phyloP scores from a whole-genome alignment of 2,329 filamentous ascomycete genomes.

The Aspergillus brasiliensis region DNA sequence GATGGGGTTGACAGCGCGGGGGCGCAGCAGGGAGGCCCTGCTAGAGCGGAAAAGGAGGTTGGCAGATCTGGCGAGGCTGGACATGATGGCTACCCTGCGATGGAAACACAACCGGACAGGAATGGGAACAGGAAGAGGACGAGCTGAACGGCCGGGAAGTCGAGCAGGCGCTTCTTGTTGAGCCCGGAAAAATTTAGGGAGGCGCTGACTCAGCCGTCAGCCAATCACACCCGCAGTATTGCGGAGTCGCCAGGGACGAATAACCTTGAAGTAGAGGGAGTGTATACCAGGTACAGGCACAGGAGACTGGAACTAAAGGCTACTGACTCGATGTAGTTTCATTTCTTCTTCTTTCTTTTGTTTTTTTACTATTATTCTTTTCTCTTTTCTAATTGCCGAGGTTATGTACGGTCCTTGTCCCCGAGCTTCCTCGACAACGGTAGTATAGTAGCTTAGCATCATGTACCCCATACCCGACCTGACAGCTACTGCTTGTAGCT shows the following conservation, averaged over 20 bases:
- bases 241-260: conserved; percentile 24
- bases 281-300: neutral
- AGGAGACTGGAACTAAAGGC: neutral
- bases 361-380: too few species aligned
- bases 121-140: conserved; percentile 28
- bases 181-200: conserved; percentile 38
- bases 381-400: too few species aligned
- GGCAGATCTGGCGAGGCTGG: conserved; percentile 75
- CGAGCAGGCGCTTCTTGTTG: conserved; percentile 14
- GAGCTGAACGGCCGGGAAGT: conserved; percentile 26
- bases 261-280: neutral
- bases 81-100: conserved; percentile 63
- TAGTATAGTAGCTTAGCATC: too few species aligned
- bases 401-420: too few species aligned
- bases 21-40: conserved; percentile 70
- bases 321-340: too few species aligned
- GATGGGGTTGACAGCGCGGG: conserved; percentile 72
- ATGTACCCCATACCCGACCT: too few species aligned
- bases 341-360: too few species aligned
- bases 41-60: conserved; percentile 81
- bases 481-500: too few species aligned
- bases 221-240: conserved; percentile 37
- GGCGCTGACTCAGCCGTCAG: conserved; percentile 40
- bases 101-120: conserved; percentile 31
- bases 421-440: too few species aligned